Evolutionary conservation across 768 basidiomycete genomes (phyloP).

Genomic region (Boletus vinaceobasis): DNA sequence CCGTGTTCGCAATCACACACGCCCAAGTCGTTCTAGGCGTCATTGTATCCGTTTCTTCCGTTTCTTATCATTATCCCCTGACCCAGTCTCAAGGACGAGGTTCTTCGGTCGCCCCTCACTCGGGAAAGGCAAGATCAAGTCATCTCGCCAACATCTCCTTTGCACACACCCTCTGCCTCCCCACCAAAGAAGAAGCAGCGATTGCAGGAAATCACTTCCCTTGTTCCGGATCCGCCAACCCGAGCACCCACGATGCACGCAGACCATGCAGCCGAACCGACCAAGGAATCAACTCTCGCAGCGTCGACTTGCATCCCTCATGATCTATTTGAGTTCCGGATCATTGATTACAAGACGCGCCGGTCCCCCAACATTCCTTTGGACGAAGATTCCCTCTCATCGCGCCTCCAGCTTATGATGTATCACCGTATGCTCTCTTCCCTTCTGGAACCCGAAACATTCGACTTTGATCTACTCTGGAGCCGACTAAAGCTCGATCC

Average conservation of each 20-base stretch:
- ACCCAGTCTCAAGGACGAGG: conserved; percentile 50
- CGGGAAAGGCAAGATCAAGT: neutral
- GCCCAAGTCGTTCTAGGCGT: conserved; percentile 66
- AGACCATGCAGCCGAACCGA: neutral
- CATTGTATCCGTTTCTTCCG: conserved; percentile 47
- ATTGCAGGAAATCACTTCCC: conserved; percentile 6
- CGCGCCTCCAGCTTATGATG: conserved; percentile 74
- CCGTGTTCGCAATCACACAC: conserved; percentile 74
- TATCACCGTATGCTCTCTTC: conserved; percentile 64
- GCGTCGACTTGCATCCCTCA: neutral
- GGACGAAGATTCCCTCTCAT: conserved; percentile 52
- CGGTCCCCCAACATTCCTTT: conserved; percentile 46
- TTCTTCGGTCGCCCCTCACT: conserved; percentile 22
- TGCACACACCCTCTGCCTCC: conserved; percentile 20
- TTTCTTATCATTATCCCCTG: neutral
- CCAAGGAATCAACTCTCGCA: neutral
- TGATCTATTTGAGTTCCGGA: conserved; percentile 34
- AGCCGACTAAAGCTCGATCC: conserved; percentile 42
- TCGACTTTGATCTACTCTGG: conserved; percentile 59
- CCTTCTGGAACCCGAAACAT: conserved; percentile 42
- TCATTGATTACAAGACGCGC: conserved; percentile 74
- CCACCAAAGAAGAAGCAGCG: conserved; percentile 30
- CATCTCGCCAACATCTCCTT: conserved; percentile 9
- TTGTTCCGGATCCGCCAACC: neutral
- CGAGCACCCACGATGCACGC: neutral